Percentiles rank a stretch among this genome's conserved stretches.
Evolutionary conservation across 225 moss, liverwort and hornwort species (phyloP).

Genomic region (Neckera pumila): DNA sequence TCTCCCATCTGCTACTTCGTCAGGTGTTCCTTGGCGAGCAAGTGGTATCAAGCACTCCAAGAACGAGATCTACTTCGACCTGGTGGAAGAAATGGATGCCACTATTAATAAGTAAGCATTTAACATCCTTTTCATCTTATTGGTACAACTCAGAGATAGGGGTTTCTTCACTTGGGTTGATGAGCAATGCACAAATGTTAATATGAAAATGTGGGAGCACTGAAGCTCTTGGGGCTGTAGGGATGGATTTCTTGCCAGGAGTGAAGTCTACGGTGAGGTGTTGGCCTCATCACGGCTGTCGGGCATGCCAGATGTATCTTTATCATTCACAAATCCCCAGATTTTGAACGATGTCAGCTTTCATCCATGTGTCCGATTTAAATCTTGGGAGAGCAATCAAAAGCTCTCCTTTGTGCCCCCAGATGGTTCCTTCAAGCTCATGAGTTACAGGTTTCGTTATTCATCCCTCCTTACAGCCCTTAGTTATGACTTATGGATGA

Average conservation of each 20-base stretch:
- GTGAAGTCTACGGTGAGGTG: conserved; percentile 95
- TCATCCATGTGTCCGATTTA: conserved; percentile 70
- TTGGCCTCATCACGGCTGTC: conserved; percentile 69
- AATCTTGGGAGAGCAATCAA: conserved; percentile 71
- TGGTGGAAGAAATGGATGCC: conserved; percentile 98
- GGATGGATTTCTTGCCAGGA: conserved; percentile 95
- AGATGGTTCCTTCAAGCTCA: conserved; percentile 88
- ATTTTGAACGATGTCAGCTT: conserved; percentile 87
- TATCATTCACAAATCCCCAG: conserved; percentile 68
- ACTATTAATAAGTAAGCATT: conserved; percentile 72
- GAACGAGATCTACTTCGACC: conserved; percentile 89
- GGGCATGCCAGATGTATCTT: conserved; percentile 86
- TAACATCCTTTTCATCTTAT: not conserved
- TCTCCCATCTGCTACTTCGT: conserved; percentile 63
- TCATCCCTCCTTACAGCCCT: not conserved
- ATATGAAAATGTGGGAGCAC: not conserved
- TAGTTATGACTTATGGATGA: not conserved
- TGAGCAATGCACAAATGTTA: not conserved
- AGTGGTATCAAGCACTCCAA: conserved; percentile 76
- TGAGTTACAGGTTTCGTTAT: conserved; percentile 82
- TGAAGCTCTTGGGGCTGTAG: conserved; percentile 29
- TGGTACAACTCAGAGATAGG: not conserved
- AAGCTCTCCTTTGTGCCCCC: conserved; percentile 88
- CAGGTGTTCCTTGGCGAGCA: conserved; percentile 88
- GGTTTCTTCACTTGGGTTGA: not conserved